Percentiles rank a stretch among this genome's conserved stretches.
Conservation (phyloP, 768 basidiomycete species). For the Sarcomyxa edulis region DNA sequence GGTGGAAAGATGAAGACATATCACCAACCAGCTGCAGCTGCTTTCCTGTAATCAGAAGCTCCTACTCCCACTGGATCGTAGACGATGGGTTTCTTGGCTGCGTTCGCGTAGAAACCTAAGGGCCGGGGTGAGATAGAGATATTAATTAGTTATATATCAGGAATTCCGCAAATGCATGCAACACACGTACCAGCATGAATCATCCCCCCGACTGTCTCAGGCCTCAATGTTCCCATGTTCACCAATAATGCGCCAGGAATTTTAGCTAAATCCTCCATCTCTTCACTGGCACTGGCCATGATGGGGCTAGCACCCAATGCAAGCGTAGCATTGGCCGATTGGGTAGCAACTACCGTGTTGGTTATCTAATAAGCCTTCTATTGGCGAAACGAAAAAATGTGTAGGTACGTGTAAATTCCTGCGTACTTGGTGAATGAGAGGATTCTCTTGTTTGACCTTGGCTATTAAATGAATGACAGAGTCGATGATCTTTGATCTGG, state of each 20-base stretch:
- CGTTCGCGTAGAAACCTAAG: slow-evolving; percentile 54
- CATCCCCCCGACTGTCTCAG: slow-evolving; percentile 66
- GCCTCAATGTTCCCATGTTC: slow-evolving; percentile 78
- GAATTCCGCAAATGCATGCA: too few relatives aligned
- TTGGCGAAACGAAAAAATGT: neutral
- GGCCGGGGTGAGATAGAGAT: neutral
- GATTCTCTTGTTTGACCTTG: slow-evolving; percentile 45
- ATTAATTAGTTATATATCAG: neutral
- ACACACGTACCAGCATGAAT: slow-evolving; percentile 59
- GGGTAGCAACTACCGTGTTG: slow-evolving; percentile 82
- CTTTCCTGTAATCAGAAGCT: slow-evolving; percentile 67
- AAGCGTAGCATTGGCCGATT: slow-evolving; percentile 87
- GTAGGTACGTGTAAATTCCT: too few relatives aligned
- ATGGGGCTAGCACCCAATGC: slow-evolving; percentile 88
- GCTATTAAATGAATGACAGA: slow-evolving; percentile 45
- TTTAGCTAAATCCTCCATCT: slow-evolving; percentile 74
- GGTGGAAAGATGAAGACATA: neutral
- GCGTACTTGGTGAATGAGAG: slow-evolving; percentile 77
- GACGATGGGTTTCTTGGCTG: slow-evolving; percentile 66
- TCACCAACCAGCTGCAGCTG: slow-evolving; percentile 50
- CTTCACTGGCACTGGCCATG: slow-evolving; percentile 82
- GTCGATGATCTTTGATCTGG: slow-evolving; percentile 30
- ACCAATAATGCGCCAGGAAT: slow-evolving; percentile 69
- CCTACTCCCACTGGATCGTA: slow-evolving; percentile 94
- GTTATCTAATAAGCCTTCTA: slow-evolving; percentile 57